Evolutionary conservation across 805 yeast species (phyloP), one percentile per base, ranked within the genome.

Genomic region (Pichia ethanolica): DNA sequence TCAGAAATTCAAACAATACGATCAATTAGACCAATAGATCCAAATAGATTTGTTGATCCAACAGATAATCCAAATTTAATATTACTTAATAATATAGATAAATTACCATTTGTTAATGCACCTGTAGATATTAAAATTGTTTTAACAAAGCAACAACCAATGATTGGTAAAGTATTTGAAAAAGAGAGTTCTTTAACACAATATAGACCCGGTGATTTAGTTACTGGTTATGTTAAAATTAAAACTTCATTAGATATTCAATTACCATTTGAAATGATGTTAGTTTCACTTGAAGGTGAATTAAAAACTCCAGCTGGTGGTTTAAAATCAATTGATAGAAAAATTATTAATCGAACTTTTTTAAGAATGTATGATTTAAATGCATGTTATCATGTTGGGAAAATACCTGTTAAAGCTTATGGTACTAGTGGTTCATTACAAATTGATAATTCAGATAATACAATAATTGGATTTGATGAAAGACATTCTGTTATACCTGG

Each of bases 141-240:
- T 7, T 70, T 77, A 7, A 75, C 81, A 2, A 72, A 71, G 48
- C 58, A 59, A 35, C 68, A 67, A 5, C 79, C 81, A 0, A 42
- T 20, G 28, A 26, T 41, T 11, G 58, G 59, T 5, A 28, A 49
- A 13, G 10, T 32, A 7, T 34, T 45, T 13, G 59, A 61, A 34
- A 54, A 53, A 14, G 71, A 69, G 46, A 56, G 60, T 10, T 55
- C 64, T 39, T 57, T 75, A 28, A 69, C 71, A 47, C 85, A 81
- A 60, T 84, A 76, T 58, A 75, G 77, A 20, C 81, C 82, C n/a
- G 88, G 87, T n/a, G 89, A 83, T 59, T 69, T 71, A 26, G 69
- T 84, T 12, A 75, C 78, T 55, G 91, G 91, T 0, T 77, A 73
- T 55, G 65, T 74, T 8, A 56, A 62, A 0, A 66, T 78, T n/a